These are phyloP conservation scores for Chlorella sp. DNA, from an alignment of 139 green algal species.

Conservation along the genomic window DNA sequence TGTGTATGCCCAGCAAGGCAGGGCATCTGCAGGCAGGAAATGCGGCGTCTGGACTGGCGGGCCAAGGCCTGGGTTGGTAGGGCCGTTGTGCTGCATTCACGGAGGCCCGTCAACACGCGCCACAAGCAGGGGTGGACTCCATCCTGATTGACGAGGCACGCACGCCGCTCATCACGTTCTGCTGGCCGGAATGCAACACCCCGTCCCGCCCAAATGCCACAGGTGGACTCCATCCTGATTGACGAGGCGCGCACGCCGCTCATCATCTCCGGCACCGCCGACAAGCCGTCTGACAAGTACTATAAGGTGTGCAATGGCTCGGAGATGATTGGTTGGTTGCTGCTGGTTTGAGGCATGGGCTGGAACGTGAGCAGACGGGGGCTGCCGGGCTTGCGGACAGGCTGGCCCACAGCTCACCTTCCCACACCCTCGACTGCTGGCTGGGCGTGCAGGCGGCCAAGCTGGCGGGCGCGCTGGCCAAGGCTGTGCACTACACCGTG, in stretches of 20 bases:
- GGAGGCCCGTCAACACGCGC: too few relatives aligned
- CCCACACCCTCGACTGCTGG: background rate
- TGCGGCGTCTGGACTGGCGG: too few relatives aligned
- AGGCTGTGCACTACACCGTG: constrained; percentile 97
- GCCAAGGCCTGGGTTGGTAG: too few relatives aligned
- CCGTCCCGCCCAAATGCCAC: background rate
- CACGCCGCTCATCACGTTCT: constrained; percentile 98
- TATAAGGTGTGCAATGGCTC: constrained; percentile 55
- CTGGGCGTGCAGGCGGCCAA: constrained; percentile 66
- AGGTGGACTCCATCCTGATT: constrained; percentile 95
- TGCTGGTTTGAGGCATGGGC: too few relatives aligned
- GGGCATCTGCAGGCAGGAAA: too few relatives aligned
- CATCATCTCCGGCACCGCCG: constrained; percentile 91
- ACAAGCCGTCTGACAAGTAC: constrained; percentile 89
- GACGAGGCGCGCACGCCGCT: constrained; percentile 97
- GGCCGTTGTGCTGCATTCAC: too few relatives aligned
- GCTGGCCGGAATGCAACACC: too few relatives aligned
- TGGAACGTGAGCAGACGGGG: too few relatives aligned
- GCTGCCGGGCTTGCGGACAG: too few relatives aligned
- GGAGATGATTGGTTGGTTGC: too few relatives aligned
- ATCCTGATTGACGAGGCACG: constrained; percentile 98
- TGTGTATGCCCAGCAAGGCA: too few relatives aligned
- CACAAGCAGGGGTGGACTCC: constrained; percentile 91
- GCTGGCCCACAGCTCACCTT: too few relatives aligned
- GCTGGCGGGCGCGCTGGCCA: constrained; percentile 83